Percentiles rank a stretch among this genome's conserved stretches.
phyloP scores from a whole-genome alignment of 1,284 basidiomycete species.

The Pulveroboletus sp. region DNA sequence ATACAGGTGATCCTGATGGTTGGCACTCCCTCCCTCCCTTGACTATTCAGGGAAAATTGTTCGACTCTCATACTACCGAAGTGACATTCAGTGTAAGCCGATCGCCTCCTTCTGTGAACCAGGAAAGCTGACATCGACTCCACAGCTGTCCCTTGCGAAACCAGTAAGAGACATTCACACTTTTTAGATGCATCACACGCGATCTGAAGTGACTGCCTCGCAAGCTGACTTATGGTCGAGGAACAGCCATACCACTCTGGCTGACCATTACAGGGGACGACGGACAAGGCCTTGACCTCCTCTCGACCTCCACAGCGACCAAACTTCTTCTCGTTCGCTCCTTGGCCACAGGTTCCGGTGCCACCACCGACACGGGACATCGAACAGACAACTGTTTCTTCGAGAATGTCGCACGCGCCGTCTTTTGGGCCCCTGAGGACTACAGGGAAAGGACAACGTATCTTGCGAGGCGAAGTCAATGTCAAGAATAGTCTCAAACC shows the following conservation, averaged over 20 bases:
- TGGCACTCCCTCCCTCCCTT: slow-evolving; percentile 46
- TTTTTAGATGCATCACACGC: background rate
- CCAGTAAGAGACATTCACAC: slow-evolving; percentile 44
- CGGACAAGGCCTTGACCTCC: slow-evolving; percentile 51
- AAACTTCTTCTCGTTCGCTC: slow-evolving; percentile 39
- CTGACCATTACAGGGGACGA: slow-evolving; percentile 47
- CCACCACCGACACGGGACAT: slow-evolving; percentile 41
- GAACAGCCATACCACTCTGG: slow-evolving; percentile 50
- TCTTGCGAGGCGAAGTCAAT: slow-evolving; percentile 54
- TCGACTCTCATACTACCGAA: slow-evolving; percentile 43
- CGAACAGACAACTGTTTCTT: slow-evolving; percentile 48
- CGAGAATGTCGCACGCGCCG: slow-evolving; percentile 44
- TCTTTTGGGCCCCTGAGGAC: slow-evolving; percentile 49
- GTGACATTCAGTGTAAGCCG: slow-evolving; percentile 44
- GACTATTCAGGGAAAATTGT: slow-evolving; percentile 45
- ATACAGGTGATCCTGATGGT: slow-evolving; percentile 44
- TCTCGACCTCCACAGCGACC: slow-evolving; percentile 43
- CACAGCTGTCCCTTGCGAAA: slow-evolving; percentile 52
- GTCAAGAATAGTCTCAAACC: slow-evolving; percentile 49
- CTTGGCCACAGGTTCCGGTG: slow-evolving; percentile 49
- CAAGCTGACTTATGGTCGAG: slow-evolving; percentile 51
- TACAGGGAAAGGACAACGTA: slow-evolving; percentile 33
- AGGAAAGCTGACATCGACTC: background rate
- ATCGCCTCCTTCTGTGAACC: background rate
- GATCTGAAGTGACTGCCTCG: background rate